Base-by-base conservation (phyloP, 2,329 filamentous ascomycete genomes). In the Pseudogymnoascus sp. region DNA sequence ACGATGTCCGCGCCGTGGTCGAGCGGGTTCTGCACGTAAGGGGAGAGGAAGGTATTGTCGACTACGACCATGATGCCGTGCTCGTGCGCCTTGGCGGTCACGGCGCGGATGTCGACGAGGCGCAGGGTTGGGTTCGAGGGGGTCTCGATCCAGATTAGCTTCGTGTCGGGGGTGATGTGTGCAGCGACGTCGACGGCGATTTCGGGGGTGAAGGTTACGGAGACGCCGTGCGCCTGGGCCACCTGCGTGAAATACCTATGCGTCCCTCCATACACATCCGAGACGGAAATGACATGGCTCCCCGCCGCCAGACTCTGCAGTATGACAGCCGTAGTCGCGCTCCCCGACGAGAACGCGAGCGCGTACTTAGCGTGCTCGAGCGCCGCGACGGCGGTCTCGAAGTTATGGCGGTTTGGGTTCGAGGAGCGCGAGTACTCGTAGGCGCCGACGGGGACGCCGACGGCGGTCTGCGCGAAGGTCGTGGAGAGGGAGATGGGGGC, bases 241-340 rank as follows among this genome's bases (percentile, higher is more conserved):
- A 97, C 95, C 79, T 97, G 93, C 68, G 95, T 99, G 82, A 99
- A 99, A 82, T 99, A 99, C 72, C 95, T 85, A 80, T 99, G 95
- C 44, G 95, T 99, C 70, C 95, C 95, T 70, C 95, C 95, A 76
- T 99, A 99, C 71, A 99, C 93, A 76, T 99, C 95, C 53, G 92
- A 96, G 59, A 99, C 91, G 66, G 92, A 97, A 71, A 99, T 88
- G 72, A 99, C 91, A 78, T 99, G 95, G 59, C 91, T 95, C 67
- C 92, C 93, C 11, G 89, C 83, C 23, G 93, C 92, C 64, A 99
- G 85, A 69, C 90, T 95, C 79, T 97, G 95, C 64, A 99, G 85
- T 73, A 99, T 91, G 70, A 85, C 91, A 66, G 95, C 93, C 0
- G 95, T 99, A 63, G 95, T 92, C 47, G 95, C 93, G 69, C 91